Evolutionary conservation across 176 grass and related monocot genomes (phyloP).

Genomic region (Canna indica): DNA sequence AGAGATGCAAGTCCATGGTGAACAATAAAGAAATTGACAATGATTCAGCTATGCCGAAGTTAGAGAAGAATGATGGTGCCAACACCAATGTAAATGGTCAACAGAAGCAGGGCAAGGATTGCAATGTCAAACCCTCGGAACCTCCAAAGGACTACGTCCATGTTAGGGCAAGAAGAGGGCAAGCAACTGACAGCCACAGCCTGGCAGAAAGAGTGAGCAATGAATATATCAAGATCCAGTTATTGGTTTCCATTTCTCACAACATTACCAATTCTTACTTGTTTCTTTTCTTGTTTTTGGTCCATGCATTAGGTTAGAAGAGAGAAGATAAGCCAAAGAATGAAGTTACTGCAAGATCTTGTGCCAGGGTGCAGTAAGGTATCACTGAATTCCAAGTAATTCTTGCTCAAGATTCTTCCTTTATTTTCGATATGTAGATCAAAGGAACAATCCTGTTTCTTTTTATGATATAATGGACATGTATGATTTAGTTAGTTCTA

Average conservation of each 20-base stretch:
- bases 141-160: constrained; percentile 88
- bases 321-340: constrained; percentile 76
- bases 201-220: constrained; percentile 75
- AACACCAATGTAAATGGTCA: constrained; percentile 35
- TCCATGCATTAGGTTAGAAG: constrained; percentile 55
- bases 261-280: neutral
- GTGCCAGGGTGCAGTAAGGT: constrained; percentile 81
- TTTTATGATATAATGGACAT: too few relatives aligned
- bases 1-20: neutral
- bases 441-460: too few relatives aligned
- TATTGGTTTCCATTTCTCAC: neutral
- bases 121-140: constrained; percentile 35
- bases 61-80: constrained; percentile 37
- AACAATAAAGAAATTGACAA: neutral
- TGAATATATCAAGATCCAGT: constrained; percentile 5
- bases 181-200: constrained; percentile 98
- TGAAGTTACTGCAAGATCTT: constrained; percentile 73
- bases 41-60: constrained; percentile 39
- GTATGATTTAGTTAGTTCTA: too few relatives aligned
- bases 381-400: neutral
- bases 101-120: constrained; percentile 56
- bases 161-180: constrained; percentile 80
- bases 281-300: too few relatives aligned
- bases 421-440: too few relatives aligned
- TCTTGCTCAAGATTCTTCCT: too few relatives aligned